These are phyloP conservation scores for Exophiala viscosa DNA, from an alignment of 2,329 filamentous ascomycete species.

Conservation along the genomic window DNA sequence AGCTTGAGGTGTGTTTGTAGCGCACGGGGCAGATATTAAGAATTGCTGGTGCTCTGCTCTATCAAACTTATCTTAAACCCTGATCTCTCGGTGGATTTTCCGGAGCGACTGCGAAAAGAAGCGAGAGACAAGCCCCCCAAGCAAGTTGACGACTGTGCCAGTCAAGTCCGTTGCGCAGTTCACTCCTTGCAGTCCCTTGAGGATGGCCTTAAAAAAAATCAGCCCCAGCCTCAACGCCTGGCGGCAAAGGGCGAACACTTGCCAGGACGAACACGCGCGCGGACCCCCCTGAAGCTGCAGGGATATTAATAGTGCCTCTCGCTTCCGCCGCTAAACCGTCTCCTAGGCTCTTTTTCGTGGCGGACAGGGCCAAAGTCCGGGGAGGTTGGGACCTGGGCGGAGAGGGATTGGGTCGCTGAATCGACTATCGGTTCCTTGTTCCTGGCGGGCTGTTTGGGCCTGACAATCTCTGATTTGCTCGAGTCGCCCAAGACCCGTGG, in stretches of 20 bases:
- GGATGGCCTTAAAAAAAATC: constrained; percentile 7
- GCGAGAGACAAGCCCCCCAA: not conserved
- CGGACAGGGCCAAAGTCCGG: constrained; percentile 16
- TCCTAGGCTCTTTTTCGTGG: not conserved
- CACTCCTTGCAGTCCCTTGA: not conserved
- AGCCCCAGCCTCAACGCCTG: constrained; percentile 3
- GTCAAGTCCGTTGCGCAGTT: not conserved
- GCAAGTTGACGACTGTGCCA: too few species aligned
- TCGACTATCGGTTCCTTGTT: too few species aligned
- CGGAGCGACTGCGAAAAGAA: constrained; percentile 15
- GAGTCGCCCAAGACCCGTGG: too few species aligned
- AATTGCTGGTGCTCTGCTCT: not conserved
- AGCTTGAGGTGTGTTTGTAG: not conserved
- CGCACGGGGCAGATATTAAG: constrained; percentile 1
- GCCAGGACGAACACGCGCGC: too few species aligned
- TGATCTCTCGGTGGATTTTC: constrained; percentile 7
- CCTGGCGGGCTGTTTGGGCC: too few species aligned
- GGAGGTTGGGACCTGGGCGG: constrained; percentile 1
- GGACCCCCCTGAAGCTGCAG: not conserved
- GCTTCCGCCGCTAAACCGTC: constrained; percentile 20
- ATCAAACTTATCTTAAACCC: constrained; percentile 16
- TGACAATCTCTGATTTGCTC: too few species aligned
- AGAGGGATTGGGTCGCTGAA: not conserved
- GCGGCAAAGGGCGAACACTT: too few species aligned
- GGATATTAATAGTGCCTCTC: constrained; percentile 24